Conservation (phyloP, 1,284 basidiomycete genomes). For the Ustilago bromivora region DNA sequence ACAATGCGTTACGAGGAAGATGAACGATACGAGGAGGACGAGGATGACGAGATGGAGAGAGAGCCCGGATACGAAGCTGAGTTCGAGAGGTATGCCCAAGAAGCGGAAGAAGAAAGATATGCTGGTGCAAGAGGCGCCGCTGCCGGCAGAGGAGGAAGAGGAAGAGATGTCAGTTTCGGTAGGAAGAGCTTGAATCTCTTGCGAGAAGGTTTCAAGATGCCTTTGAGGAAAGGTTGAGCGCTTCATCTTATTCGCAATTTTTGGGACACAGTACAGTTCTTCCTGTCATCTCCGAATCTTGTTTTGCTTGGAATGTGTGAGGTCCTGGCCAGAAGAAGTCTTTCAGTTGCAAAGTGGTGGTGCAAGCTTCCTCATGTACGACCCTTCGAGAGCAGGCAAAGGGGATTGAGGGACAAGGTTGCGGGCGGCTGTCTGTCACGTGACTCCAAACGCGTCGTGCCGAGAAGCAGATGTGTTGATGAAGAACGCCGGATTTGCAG, state of each 20-base stretch:
- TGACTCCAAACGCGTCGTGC: not conserved
- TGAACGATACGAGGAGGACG: conserved; percentile 24
- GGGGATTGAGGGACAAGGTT: not conserved
- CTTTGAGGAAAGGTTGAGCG: conserved; percentile 13
- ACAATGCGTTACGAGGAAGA: conserved; percentile 24
- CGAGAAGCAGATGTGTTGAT: conserved; percentile 11
- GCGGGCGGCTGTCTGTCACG: not conserved
- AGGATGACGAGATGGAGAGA: conserved; percentile 49
- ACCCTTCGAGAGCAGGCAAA: too few species aligned
- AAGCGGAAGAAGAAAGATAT: conserved; percentile 26
- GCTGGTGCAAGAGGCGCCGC: conserved; percentile 1
- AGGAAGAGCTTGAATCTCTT: conserved; percentile 49
- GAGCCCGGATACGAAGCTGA: conserved; percentile 49
- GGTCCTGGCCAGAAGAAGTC: too few species aligned
- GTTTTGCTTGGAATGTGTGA: too few species aligned
- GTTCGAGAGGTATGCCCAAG: conserved; percentile 45
- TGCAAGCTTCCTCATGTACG: too few species aligned
- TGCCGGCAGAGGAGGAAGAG: not conserved
- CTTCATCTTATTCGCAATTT: not conserved
- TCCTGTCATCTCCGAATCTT: not conserved
- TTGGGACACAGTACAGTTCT: not conserved
- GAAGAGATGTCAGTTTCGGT: conserved; percentile 39
- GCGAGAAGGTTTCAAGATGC: conserved; percentile 41
- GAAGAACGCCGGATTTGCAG: not conserved
- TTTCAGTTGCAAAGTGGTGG: too few species aligned